Evolutionary conservation across 129 eudicot genomes (phyloP), one percentile per base, ranked within the genome.

Genomic region (Flaveria ramosissima): DNA sequence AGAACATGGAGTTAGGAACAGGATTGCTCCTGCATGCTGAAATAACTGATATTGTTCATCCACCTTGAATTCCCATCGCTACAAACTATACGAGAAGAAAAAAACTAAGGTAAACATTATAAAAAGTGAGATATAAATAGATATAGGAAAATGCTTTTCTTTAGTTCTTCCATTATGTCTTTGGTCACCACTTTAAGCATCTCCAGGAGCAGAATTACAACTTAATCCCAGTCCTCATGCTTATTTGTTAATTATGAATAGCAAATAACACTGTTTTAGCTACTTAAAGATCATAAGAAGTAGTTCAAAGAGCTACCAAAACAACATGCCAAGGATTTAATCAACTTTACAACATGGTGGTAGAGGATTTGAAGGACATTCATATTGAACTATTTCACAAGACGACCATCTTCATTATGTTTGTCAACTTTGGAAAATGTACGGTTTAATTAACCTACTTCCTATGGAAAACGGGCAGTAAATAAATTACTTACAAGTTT

Each of bases 141-240:
- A n/a, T 55, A 71, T n/a, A 42, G 12, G 6, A 42, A 26, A 46
- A 46, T 8, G n/a, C n/a, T 48, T 30, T 78, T 90, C 98, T 84
- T 86, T 15, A 81, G 94, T 85, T 92, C 97, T 78, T 95, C 99
- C 96, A 91, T 92, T 73, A 95, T 95, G 76, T 95, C 99, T 81
- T 92, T 88, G 51, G 95, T 89, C 72, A 95, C 99, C 73, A 91
- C 97, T 87, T 95, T 97, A 23, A 87, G 82, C 81, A 91, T 95
- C 73, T 95, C 99, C 88, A 91, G 97, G 82, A 91, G 86, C 71
- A 88, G 95, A 77, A 92, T 89, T 27, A 95, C 99, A 73, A 95
- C 99, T 84, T 89, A 97, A 86, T 95, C 96, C 79, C 92, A 75
- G 46, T 95, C 92, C 83, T 91, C 96, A 78, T 83, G 89, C 81